Percentiles rank a stretch among this genome's conserved stretches.
These are phyloP conservation scores for Cyathus striatus DNA, from an alignment of 768 basidiomycete species.

Conservation along the genomic window DNA sequence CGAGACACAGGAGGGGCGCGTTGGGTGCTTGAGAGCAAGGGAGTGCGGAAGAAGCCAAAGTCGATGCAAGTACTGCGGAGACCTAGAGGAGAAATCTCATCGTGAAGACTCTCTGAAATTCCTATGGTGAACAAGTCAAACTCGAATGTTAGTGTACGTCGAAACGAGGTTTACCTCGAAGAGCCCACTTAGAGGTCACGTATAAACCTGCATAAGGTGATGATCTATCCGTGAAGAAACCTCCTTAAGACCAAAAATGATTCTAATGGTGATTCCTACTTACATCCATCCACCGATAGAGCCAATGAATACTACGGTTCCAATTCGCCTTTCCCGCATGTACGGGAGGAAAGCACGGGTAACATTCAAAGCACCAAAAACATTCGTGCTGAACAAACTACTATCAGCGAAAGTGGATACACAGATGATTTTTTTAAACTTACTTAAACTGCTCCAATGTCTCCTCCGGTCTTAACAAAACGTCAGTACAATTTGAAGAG, in stretches of 20 bases:
- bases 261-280: background rate
- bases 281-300: slow-evolving; percentile 37
- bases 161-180: slow-evolving; percentile 19
- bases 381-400: slow-evolving; percentile 29
- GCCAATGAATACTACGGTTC: slow-evolving; percentile 38
- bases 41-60: slow-evolving; percentile 34
- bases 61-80: slow-evolving; percentile 31
- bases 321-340: slow-evolving; percentile 35
- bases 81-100: slow-evolving; percentile 32
- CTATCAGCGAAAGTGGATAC: background rate
- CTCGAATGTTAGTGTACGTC: slow-evolving; percentile 24
- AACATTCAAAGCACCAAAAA: slow-evolving; percentile 41
- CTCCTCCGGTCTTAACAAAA: slow-evolving; percentile 31
- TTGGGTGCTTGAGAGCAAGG: slow-evolving; percentile 21
- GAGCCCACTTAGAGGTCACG: slow-evolving; percentile 31
- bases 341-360: slow-evolving; percentile 41
- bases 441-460: slow-evolving; percentile 30
- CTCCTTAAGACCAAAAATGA: background rate
- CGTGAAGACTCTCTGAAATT: slow-evolving; percentile 24
- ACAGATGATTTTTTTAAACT: slow-evolving; percentile 1
- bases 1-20: slow-evolving; percentile 20
- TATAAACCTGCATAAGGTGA: slow-evolving; percentile 31
- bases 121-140: slow-evolving; percentile 12
- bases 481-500: background rate
- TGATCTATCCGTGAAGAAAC: slow-evolving; percentile 11